These are phyloP conservation scores for Diplodia sapinea DNA, from an alignment of 2,329 filamentous ascomycete genomes.

Conservation along the genomic window DNA sequence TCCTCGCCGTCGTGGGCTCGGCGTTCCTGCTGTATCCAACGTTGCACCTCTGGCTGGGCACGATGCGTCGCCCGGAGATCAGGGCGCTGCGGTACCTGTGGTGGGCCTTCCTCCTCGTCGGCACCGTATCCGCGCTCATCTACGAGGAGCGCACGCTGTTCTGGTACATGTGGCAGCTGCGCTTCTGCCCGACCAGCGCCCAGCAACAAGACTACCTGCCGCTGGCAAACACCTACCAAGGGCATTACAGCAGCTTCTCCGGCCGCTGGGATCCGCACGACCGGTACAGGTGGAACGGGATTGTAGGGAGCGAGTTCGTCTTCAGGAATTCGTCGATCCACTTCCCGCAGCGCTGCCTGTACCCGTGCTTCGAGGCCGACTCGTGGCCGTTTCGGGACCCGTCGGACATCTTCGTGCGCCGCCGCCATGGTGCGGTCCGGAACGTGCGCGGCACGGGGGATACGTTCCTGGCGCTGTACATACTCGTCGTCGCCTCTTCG, in stretches of 20 bases:
- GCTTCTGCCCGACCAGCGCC: background rate
- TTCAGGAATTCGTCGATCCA: background rate
- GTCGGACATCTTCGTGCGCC: background rate
- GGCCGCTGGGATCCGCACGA: background rate
- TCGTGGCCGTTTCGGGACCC: background rate
- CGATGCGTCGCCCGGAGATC: background rate
- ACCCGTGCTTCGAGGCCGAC: background rate
- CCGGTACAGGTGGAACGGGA: background rate
- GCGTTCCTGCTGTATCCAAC: background rate
- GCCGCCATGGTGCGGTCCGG: background rate
- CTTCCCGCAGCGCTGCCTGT: background rate
- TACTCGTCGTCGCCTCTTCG: background rate
- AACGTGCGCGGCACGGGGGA: background rate
- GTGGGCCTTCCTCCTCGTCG: background rate
- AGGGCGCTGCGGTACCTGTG: background rate
- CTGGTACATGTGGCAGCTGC: constrained; percentile 2
- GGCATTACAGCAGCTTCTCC: background rate
- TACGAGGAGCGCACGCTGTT: background rate
- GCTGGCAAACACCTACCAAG: background rate
- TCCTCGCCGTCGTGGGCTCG: background rate
- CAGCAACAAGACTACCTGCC: background rate
- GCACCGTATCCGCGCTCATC: background rate
- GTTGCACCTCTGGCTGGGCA: background rate
- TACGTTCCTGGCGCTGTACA: background rate
- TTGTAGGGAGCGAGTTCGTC: background rate